phyloP scores from a whole-genome alignment of 768 basidiomycete species.

The Fistulinella prunicolor region DNA sequence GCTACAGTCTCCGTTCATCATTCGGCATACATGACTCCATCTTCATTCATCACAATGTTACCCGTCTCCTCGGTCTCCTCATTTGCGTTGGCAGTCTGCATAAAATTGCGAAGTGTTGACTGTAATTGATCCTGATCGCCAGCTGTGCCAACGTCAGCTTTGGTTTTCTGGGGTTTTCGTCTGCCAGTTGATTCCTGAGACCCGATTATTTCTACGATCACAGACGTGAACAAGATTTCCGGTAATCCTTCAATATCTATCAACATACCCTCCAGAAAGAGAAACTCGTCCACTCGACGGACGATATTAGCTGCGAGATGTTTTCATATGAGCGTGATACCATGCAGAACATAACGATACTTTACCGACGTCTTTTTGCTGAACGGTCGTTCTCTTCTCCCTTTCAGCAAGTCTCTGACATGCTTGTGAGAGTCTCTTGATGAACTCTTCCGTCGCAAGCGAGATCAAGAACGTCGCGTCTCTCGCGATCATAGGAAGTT shows the following conservation, averaged over 20 bases:
- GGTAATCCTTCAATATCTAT: not conserved
- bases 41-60: conserved; percentile 54
- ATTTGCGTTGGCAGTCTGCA: conserved; percentile 30
- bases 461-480: conserved; percentile 81
- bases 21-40: conserved; percentile 54
- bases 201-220: conserved; percentile 52
- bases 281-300: conserved; percentile 67
- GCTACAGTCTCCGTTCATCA: conserved; percentile 18
- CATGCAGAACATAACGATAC: conserved; percentile 2
- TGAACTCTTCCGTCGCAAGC: conserved; percentile 86
- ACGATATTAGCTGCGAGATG: conserved; percentile 52
- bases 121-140: conserved; percentile 22
- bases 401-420: conserved; percentile 66
- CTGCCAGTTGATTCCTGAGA: conserved; percentile 48
- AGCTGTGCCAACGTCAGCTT: conserved; percentile 11
- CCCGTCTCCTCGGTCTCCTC: conserved; percentile 20
- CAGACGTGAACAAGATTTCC: not conserved
- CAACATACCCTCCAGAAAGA: conserved; percentile 69
- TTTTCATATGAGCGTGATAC: not conserved
- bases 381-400: conserved; percentile 72
- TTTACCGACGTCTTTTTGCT: conserved; percentile 77
- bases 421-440: conserved; percentile 69
- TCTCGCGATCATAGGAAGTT: conserved; percentile 69
- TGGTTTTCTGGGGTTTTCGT: conserved; percentile 39
- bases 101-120: conserved; percentile 51